Conservation (phyloP, 805 yeast species). For the Candida maesae region DNA sequence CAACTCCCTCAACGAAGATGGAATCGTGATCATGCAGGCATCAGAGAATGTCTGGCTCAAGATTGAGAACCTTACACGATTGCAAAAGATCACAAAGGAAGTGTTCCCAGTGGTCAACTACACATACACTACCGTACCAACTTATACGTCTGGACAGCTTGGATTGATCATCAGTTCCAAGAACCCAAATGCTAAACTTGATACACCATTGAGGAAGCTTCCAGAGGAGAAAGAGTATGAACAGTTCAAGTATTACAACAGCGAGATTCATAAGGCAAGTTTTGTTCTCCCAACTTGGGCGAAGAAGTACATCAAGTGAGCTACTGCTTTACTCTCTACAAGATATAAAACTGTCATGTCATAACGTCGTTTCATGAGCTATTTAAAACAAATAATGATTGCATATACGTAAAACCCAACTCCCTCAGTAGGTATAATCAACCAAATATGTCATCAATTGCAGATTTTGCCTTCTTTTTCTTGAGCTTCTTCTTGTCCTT, state of each 20-base stretch:
- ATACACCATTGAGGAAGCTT: slow-evolving; percentile 47
- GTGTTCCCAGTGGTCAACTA: slow-evolving; percentile 64
- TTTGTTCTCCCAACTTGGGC: slow-evolving; percentile 86
- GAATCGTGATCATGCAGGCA: slow-evolving; percentile 72
- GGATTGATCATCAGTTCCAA: slow-evolving; percentile 74
- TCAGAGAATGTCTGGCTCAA: slow-evolving; percentile 73
- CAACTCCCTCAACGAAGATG: slow-evolving; percentile 57
- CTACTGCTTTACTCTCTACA: no score
- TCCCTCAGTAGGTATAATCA: no score
- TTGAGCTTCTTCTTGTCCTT: neutral
- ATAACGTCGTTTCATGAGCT: slow-evolving; percentile 10
- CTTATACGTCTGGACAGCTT: slow-evolving; percentile 84
- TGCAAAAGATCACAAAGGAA: slow-evolving; percentile 43
- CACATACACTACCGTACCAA: slow-evolving; percentile 80
- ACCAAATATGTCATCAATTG: slow-evolving; percentile 77
- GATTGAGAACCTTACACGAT: slow-evolving; percentile 44
- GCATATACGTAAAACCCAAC: neutral
- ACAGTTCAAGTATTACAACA: slow-evolving; percentile 61
- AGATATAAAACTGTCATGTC: slow-evolving; percentile 2
- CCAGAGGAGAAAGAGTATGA: slow-evolving; percentile 42
- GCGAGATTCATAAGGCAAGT: slow-evolving; percentile 62
- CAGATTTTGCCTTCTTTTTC: slow-evolving; percentile 45
- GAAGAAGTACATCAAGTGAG: slow-evolving; percentile 29
- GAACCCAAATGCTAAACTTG: slow-evolving; percentile 42
- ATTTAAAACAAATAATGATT: neutral